Percentiles rank a stretch among this genome's conserved stretches.
phyloP scores from a whole-genome alignment of 108 stramenopile species.

The Mayamaea pseudoterrestris region DNA sequence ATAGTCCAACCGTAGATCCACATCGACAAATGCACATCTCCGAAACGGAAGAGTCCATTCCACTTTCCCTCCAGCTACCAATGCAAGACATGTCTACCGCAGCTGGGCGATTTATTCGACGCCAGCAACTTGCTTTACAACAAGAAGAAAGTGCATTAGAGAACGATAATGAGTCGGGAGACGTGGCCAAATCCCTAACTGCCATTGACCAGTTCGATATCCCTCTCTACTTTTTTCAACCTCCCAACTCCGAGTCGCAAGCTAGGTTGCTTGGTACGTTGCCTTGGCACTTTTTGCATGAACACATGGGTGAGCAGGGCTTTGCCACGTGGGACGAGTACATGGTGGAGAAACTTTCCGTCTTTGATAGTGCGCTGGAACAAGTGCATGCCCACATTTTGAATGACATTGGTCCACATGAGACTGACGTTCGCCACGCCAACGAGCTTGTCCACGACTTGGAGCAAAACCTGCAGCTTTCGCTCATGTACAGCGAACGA shows the following conservation, averaged over 20 bases:
- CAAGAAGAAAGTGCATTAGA: no score
- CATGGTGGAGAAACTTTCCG: conserved; percentile 19
- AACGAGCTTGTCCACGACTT: conserved; percentile 21
- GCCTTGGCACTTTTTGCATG: conserved; percentile 4
- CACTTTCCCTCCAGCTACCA: background rate
- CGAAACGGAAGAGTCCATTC: no score
- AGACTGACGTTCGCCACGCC: conserved; percentile 11
- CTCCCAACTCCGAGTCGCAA: conserved; percentile 13
- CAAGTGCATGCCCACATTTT: conserved; percentile 14
- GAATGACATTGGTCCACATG: conserved; percentile 19
- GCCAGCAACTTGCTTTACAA: background rate
- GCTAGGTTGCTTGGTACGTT: conserved; percentile 5
- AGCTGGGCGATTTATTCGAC: background rate
- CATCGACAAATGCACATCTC: background rate
- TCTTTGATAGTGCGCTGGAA: conserved; percentile 17
- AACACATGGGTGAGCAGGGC: background rate
- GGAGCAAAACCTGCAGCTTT: conserved; percentile 19
- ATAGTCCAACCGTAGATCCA: background rate
- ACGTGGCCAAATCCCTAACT: background rate
- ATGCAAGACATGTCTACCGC: background rate
- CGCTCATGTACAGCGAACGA: conserved; percentile 21
- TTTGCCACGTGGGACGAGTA: conserved; percentile 23
- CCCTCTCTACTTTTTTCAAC: conserved; percentile 11
- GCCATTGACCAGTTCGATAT: conserved; percentile 2
- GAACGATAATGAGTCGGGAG: conserved; percentile 1